Percentiles rank a stretch among this genome's conserved stretches.
These are phyloP conservation scores for Cystoderma amianthinum DNA, from an alignment of 768 basidiomycete genomes.

Conservation along the genomic window DNA sequence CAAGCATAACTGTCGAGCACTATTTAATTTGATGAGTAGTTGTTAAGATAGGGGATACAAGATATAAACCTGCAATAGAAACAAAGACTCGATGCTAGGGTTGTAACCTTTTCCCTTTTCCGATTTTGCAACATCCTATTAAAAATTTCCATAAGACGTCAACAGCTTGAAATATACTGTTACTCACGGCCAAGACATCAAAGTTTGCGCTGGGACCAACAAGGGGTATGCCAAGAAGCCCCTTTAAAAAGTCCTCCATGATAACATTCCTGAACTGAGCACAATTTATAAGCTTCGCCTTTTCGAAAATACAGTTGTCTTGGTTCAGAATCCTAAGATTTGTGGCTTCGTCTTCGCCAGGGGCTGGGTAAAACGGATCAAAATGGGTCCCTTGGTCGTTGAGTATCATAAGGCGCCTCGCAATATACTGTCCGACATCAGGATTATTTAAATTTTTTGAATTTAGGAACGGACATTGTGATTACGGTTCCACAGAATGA, in stretches of 20 bases:
- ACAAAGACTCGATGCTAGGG: too few species aligned
- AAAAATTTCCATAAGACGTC: too few species aligned
- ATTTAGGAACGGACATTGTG: slow-evolving; percentile 12
- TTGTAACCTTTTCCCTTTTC: too few species aligned
- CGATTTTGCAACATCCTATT: too few species aligned
- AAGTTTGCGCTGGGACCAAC: slow-evolving; percentile 10
- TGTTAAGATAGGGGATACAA: too few species aligned
- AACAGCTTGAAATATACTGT: too few species aligned
- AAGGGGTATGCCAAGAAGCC: slow-evolving; percentile 13
- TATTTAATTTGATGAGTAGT: too few species aligned
- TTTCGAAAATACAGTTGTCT: slow-evolving; percentile 18
- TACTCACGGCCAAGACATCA: slow-evolving; percentile 9
- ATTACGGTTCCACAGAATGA: slow-evolving; percentile 16
- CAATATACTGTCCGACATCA: slow-evolving; percentile 16
- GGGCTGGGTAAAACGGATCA: slow-evolving; percentile 4
- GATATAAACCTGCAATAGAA: too few species aligned
- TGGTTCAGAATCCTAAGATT: slow-evolving; percentile 6
- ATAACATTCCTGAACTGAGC: slow-evolving; percentile 18
- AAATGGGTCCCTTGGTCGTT: slow-evolving; percentile 9
- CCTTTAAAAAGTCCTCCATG: slow-evolving; percentile 16
- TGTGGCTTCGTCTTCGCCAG: slow-evolving; percentile 1
- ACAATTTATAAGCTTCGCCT: slow-evolving; percentile 16
- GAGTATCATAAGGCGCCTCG: slow-evolving; percentile 12
- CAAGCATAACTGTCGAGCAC: too few species aligned
- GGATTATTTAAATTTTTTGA: background rate